phyloP scores from a whole-genome alignment of 345 rosid species.

The Lepidium sativum region DNA sequence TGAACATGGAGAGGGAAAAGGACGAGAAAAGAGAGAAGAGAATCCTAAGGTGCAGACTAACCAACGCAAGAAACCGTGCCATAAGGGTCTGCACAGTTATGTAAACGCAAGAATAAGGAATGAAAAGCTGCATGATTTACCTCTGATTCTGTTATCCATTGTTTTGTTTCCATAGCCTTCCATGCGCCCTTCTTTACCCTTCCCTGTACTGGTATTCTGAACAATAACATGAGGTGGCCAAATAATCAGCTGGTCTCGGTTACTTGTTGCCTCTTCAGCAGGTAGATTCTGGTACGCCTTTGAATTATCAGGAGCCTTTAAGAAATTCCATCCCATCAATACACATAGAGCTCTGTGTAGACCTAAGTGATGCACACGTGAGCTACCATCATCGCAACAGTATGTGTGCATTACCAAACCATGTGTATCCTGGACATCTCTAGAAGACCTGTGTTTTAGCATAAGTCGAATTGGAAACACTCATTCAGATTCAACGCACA shows the following conservation, averaged over 20 bases:
- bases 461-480: slow-evolving; percentile 59
- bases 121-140: slow-evolving; percentile 41
- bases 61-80: slow-evolving; percentile 12
- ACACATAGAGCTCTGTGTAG: slow-evolving; percentile 91
- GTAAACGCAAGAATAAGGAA: slow-evolving; percentile 27
- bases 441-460: slow-evolving; percentile 78
- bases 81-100: neutral
- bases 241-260: slow-evolving; percentile 80
- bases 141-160: slow-evolving; percentile 89
- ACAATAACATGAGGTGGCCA: slow-evolving; percentile 96
- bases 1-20: neutral
- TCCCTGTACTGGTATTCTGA: slow-evolving; percentile 91
- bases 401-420: slow-evolving; percentile 87
- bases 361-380: slow-evolving; percentile 87
- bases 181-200: slow-evolving; percentile 87
- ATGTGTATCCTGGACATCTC: slow-evolving; percentile 86
- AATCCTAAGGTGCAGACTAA: neutral
- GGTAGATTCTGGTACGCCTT: slow-evolving; percentile 73
- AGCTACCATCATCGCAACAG: slow-evolving; percentile 66
- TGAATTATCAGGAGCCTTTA: slow-evolving; percentile 78
- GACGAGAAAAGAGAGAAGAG: neutral
- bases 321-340: slow-evolving; percentile 92
- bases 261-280: slow-evolving; percentile 65
- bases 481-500: slow-evolving; percentile 38
- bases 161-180: slow-evolving; percentile 98